Conservation (phyloP, 306 rosid species). For the Pachyrhizus erosus region DNA sequence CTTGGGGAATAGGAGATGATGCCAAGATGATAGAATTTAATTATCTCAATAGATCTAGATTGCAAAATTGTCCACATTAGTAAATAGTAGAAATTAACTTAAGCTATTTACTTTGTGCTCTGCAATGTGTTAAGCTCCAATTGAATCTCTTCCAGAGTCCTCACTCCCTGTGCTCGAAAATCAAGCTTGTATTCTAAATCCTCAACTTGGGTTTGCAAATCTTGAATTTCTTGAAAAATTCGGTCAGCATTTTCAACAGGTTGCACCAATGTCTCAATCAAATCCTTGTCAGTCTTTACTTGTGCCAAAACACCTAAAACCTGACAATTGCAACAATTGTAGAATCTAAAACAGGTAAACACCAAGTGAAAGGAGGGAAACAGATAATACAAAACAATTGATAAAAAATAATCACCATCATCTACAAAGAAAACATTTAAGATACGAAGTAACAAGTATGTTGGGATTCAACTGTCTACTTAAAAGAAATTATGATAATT, state of each 20-base stretch:
- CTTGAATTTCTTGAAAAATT: conserved; percentile 70
- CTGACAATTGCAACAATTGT: conserved; percentile 48
- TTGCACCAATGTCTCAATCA: conserved; percentile 69
- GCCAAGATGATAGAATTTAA: conserved; percentile 11
- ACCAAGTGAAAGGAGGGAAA: neutral
- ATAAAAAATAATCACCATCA: conserved; percentile 18
- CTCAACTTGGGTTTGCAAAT: conserved; percentile 67
- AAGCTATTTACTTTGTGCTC: conserved; percentile 62
- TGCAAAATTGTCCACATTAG: conserved; percentile 28
- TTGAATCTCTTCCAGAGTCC: conserved; percentile 76
- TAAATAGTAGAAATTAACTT: conserved; percentile 13
- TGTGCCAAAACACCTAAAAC: conserved; percentile 84
- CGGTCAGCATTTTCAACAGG: conserved; percentile 79
- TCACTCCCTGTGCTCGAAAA: conserved; percentile 71
- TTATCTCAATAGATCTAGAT: conserved; percentile 6
- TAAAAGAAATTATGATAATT: conserved; percentile 42
- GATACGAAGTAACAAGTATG: neutral
- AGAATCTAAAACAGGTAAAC: conserved; percentile 23
- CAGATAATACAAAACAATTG: neutral
- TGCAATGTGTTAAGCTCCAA: conserved; percentile 72
- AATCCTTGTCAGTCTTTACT: conserved; percentile 77
- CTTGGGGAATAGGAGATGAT: conserved; percentile 24
- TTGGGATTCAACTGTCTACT: neutral
- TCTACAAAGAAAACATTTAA: neutral
- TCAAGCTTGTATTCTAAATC: conserved; percentile 77